Conservation (phyloP, 208 protist species). For the Crithidia brevicula region DNA sequence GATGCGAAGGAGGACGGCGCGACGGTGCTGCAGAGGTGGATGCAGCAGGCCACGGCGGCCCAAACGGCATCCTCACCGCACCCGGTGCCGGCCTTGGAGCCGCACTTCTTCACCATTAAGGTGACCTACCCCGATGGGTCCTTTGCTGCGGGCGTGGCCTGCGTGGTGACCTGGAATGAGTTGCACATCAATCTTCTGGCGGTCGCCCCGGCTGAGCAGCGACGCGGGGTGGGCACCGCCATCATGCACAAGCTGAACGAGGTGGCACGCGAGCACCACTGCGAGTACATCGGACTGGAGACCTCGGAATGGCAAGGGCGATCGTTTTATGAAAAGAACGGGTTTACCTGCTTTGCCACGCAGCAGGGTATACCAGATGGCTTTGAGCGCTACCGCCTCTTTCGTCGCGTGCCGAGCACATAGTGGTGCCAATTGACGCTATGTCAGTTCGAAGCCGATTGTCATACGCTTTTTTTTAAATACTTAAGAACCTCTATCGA, state of each 20-base stretch:
- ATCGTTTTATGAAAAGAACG: conserved; percentile 33
- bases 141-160: not conserved
- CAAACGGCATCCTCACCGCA: conserved; percentile 1
- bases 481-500: too few relatives aligned
- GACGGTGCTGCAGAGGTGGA: conserved; percentile 11
- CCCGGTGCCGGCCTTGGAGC: conserved; percentile 1
- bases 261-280: conserved; percentile 14
- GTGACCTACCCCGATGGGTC: conserved; percentile 1
- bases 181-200: conserved; percentile 21
- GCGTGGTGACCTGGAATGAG: conserved; percentile 15
- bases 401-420: not conserved
- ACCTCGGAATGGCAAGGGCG: conserved; percentile 36
- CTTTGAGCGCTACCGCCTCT: conserved; percentile 17
- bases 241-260: conserved; percentile 18
- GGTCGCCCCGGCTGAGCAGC: not conserved
- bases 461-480: conserved; percentile 16
- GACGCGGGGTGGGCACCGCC: conserved; percentile 17
- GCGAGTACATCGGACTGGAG: conserved; percentile 19
- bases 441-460: too few relatives aligned
- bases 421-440: too few relatives aligned
- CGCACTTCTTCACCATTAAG: conserved; percentile 4
- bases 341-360: conserved; percentile 23
- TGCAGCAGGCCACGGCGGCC: conserved; percentile 1
- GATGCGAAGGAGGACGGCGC: not conserved
- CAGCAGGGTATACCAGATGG: conserved; percentile 17